Conservation (phyloP, 139 green algal species). For the Haematococcus lacustris region DNA sequence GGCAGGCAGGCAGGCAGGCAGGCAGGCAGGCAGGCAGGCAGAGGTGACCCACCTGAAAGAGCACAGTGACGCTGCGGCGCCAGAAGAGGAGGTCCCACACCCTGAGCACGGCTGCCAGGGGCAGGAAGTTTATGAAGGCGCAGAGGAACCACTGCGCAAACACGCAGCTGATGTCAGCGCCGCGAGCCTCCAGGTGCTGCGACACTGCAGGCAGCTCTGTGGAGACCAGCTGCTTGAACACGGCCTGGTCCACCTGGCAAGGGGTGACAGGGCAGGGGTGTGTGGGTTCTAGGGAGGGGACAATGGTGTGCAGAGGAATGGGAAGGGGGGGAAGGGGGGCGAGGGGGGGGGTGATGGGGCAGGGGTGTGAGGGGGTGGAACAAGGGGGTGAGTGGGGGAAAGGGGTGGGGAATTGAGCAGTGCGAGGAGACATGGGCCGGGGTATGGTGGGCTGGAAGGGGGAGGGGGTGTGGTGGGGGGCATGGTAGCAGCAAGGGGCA, state of each 20-base stretch:
- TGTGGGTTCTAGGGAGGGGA: no score
- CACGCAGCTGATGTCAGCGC: conserved; percentile 51
- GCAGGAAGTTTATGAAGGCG: conserved; percentile 83
- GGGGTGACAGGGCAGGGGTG: no score
- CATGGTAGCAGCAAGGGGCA: no score
- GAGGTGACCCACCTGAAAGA: conserved; percentile 38
- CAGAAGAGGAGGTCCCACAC: conserved; percentile 64
- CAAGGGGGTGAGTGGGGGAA: no score
- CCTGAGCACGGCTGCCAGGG: conserved; percentile 72
- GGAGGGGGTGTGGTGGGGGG: no score
- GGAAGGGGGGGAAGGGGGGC: not conserved
- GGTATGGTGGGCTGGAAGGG: no score
- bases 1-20: not conserved
- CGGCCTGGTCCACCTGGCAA: conserved; percentile 63
- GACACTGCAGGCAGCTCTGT: conserved; percentile 49
- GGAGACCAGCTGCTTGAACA: conserved; percentile 54
- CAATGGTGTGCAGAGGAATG: not conserved
- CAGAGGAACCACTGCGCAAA: conserved; percentile 67
- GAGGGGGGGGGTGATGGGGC: not conserved
- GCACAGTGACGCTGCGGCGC: conserved; percentile 29
- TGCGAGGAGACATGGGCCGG: no score
- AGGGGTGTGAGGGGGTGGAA: not conserved
- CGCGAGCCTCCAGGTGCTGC: conserved; percentile 48
- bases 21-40: not conserved
- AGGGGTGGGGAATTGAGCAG: no score